Base-by-base conservation (phyloP, 495 filamentous ascomycete species). In the Penicillium steckii region DNA sequence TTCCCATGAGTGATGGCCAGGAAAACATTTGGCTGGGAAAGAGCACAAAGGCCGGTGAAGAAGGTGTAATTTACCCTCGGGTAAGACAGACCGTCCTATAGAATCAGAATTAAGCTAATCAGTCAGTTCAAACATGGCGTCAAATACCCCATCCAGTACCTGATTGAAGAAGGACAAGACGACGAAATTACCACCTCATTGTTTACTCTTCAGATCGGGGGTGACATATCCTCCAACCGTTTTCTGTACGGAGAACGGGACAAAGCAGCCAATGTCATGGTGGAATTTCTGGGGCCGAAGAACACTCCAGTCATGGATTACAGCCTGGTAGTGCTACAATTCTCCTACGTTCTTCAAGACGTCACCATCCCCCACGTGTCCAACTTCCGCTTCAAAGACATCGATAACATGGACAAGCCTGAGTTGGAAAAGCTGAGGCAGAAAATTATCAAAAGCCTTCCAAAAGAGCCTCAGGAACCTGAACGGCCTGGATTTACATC, bases 51-150 rank as follows among this genome's bases (percentile, higher is more conserved):
- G n/a, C n/a, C n/a, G 35, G 17, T 40, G 17, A n/a, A 6, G 35
- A 5, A 8, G 27, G 27, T 5, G 27, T 29, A 6, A 6, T 12
- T 5, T 12, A 29, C 12, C 27, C 27, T 29, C 27, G 35, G 35
- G 35, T 40, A 40, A 40, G 35, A n/a, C 35, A 40, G 7, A 40
- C 35, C 17, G 7, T 40, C 7, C 7, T n/a, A 40, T 40, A 40
- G 35, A 40, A 40, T 40, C 35, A 40, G 35, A n/a, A 40, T 40
- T 40, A 40, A 40, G 7, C 35, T 40, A 6, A 40, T 6, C 7
- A 40, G n/a, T n/a, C 35, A 40, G 35, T 40, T 40, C 35, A 40
- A 40, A 40, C 17, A 40, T n/a, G 35, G 35, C 35, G 35, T 40
- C 35, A 40, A 40, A 40, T 40, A 40, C 35, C 35, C 35, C 35